Conservation (phyloP, 495 filamentous ascomycete genomes). For the Daldinia childiae region DNA sequence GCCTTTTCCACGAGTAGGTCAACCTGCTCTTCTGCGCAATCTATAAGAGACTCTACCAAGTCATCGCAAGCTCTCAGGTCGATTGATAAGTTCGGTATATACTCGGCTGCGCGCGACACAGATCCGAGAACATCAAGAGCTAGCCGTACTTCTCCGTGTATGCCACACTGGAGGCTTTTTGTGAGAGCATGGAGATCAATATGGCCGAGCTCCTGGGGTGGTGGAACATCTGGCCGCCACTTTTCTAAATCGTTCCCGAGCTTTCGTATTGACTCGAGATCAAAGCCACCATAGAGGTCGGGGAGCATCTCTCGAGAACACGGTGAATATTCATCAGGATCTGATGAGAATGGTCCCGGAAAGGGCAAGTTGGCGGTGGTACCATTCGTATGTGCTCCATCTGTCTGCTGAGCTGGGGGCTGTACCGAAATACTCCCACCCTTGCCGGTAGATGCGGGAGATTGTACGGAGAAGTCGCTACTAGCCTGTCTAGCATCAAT, state of each 20-base stretch:
- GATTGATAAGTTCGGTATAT: constrained; percentile 60
- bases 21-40: constrained; percentile 88
- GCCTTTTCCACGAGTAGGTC: constrained; percentile 82
- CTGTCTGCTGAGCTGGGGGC: constrained; percentile 47
- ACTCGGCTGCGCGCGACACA: constrained; percentile 68
- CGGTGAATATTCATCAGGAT: constrained; percentile 66
- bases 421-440: constrained; percentile 49
- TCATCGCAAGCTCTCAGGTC: constrained; percentile 82
- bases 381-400: constrained; percentile 44
- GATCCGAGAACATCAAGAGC: constrained; percentile 85
- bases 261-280: constrained; percentile 66
- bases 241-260: constrained; percentile 70
- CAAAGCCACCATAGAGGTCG: constrained; percentile 71
- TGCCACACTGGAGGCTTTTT: constrained; percentile 90
- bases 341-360: constrained; percentile 45
- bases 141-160: constrained; percentile 85
- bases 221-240: constrained; percentile 76
- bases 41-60: constrained; percentile 84
- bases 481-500: constrained; percentile 51
- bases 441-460: constrained; percentile 52
- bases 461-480: constrained; percentile 54
- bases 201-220: constrained; percentile 79
- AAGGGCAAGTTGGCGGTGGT: constrained; percentile 42
- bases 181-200: constrained; percentile 93
- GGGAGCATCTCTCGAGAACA: constrained; percentile 63